phyloP scores from a whole-genome alignment of 176 grass and related monocot species.

The Rhynchospora breviuscula region DNA sequence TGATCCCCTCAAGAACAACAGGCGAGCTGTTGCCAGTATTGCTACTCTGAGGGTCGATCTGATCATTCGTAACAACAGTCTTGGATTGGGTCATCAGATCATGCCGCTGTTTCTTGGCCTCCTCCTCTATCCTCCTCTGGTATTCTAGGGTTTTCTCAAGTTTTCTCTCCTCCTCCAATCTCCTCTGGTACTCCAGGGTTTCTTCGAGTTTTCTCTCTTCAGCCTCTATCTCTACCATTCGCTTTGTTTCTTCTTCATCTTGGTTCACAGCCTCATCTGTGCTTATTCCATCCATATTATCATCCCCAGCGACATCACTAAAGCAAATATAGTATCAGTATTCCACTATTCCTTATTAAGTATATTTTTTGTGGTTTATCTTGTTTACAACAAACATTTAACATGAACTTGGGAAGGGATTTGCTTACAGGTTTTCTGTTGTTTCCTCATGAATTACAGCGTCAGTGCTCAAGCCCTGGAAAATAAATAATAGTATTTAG shows the following conservation, averaged over 20 bases:
- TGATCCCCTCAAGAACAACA: constrained; percentile 56
- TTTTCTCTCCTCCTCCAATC: constrained; percentile 83
- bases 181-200: constrained; percentile 63
- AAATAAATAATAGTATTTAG: constrained; percentile 31
- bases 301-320: constrained; percentile 54
- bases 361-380: not conserved
- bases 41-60: constrained; percentile 32
- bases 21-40: constrained; percentile 18
- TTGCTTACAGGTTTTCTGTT: constrained; percentile 61
- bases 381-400: not conserved
- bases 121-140: constrained; percentile 74
- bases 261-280: constrained; percentile 50
- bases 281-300: constrained; percentile 40
- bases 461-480: constrained; percentile 56
- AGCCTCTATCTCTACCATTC: constrained; percentile 53
- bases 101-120: constrained; percentile 53
- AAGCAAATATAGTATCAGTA: constrained; percentile 30
- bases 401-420: constrained; percentile 14
- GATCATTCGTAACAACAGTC: constrained; percentile 27
- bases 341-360: not conserved
- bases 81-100: constrained; percentile 51
- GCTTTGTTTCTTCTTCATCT: constrained; percentile 68
- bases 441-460: constrained; percentile 45
- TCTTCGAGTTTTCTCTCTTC: constrained; percentile 85
- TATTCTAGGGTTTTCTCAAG: constrained; percentile 84